Base-by-base conservation (phyloP, 139 green algal genomes). In the Volvox africanus region DNA sequence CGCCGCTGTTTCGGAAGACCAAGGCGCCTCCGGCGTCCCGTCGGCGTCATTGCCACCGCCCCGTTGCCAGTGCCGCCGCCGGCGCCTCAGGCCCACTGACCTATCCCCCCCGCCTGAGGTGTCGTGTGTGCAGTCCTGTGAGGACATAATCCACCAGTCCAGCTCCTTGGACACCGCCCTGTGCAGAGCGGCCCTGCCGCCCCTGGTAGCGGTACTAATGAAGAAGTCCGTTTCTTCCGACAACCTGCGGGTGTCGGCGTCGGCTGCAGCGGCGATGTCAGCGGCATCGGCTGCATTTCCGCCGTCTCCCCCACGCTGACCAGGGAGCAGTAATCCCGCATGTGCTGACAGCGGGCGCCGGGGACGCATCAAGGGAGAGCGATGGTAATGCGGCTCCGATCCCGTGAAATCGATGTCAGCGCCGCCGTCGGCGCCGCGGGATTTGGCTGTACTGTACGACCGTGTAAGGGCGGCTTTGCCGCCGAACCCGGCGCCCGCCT, bases 71-170 rank as follows among this genome's bases (percentile, higher is more conserved):
- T n/a, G 24, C 80, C 80, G 55, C 80, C 80, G 55, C 3, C 80
- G 35, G 33, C 83, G 65, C 24, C 24, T 20, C 35, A 26, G 24
- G n/a, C 82, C 44, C 44, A 55, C 44, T 55, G 44, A 21, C 17
- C 55, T 2, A 1, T 37, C 37, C 36, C 55, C 55, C 28, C 24
- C 28, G 80, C 3, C 55, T 30, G 24, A 6, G 12, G 32, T 20
- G n/a, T 68, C 37, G 36, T 50, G 65, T 44, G 3, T 68, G 79
- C 14, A 26, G 16, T 55, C 82, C 21, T n/a, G 61, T 1, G 35
- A 67, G 6, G 14, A 37, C 32, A 67, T 61, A 1, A 88, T 22
- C 83, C 83, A 88, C 83, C 83, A 88, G 13, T 80, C 65, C 67
- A 88, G 44, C 62, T 88, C 83, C 35, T 36, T 80, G 22, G 21